Base-by-base conservation (phyloP, 1,284 basidiomycete species). In the Austroboletus olivaceoglutinosus region DNA sequence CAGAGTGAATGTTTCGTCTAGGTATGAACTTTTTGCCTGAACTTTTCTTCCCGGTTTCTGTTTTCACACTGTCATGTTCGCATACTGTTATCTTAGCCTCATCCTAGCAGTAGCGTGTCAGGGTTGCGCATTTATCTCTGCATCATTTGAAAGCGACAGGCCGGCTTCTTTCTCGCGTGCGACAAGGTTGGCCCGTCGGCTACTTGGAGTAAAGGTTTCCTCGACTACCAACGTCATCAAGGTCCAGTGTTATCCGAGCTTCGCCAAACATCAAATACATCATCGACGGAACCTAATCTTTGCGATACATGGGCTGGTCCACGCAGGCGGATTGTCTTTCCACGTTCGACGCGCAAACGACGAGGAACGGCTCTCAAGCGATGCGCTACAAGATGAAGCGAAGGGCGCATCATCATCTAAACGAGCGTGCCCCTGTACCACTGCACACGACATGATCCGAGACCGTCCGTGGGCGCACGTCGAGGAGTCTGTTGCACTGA, bases 1-100 rank as follows among this genome's bases (percentile, higher is more conserved):
- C 89, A 54, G 83, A 82, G 54, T 83, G 27, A 67, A 56, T 37
- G 16, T 38, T 13, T 12, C 12, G 18, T 42, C 15, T 8, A 4
- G 4, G n/a, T 27, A n/a, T 34, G 15, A 7, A 16, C 8, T 34
- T 34, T 34, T 10, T n/a, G 33, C n/a, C 5, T n/a, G n/a, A n/a
- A 33, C 31, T 18, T 19, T 3, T 18, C 2, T 27, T 10, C 2
- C 27, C 27, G 27, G 27, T 29, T 29, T 29, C 27, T 23, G 38
- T n/a, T n/a, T 45, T 40, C 36, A 16, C 31, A 46, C 33, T 45
- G 48, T 49, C 42, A 50, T 36, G 34, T 18, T 37, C 15, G 23
- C 23, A 31, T 16, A 5, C 15, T 30, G 16, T 25, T 22, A 40
- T 37, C 36, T 45, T 58, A 19, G 27, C 19, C 43, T 43, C 43